phyloP scores from a whole-genome alignment of 306 rosid species.

The Cucumis cinereus region DNA sequence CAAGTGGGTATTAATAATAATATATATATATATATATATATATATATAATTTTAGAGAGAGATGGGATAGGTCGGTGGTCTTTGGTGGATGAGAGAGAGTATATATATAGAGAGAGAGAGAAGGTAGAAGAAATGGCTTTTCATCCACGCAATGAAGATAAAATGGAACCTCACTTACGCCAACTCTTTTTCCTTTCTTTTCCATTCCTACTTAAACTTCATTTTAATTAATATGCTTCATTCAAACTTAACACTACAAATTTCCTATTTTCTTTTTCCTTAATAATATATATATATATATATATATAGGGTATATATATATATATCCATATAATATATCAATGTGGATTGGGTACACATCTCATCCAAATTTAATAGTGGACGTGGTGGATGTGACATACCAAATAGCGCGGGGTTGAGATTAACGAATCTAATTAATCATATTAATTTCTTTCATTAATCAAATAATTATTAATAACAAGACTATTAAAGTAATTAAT shows the following conservation, averaged over 20 bases:
- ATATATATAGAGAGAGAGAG: background rate
- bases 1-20: background rate
- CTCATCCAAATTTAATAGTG: background rate
- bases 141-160: conserved; percentile 31
- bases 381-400: background rate
- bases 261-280: no score
- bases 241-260: no score
- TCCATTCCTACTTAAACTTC: background rate
- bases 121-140: conserved; percentile 21
- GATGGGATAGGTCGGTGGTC: conserved; percentile 31
- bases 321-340: no score
- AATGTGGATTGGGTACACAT: background rate
- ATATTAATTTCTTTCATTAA: no score
- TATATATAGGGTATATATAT: no score
- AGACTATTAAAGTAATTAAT: background rate
- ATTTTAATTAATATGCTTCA: no score
- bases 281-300: no score
- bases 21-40: no score
- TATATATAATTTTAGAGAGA: background rate
- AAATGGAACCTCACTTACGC: background rate
- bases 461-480: no score
- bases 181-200: background rate
- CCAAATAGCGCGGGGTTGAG: conserved; percentile 4
- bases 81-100: background rate
- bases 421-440: background rate